A percentile compares a stretch with the other conserved stretches of the same genome.
Evolutionary conservation across 257 asterid species (phyloP).

Genomic region (Lithospermum erythrorhizon): DNA sequence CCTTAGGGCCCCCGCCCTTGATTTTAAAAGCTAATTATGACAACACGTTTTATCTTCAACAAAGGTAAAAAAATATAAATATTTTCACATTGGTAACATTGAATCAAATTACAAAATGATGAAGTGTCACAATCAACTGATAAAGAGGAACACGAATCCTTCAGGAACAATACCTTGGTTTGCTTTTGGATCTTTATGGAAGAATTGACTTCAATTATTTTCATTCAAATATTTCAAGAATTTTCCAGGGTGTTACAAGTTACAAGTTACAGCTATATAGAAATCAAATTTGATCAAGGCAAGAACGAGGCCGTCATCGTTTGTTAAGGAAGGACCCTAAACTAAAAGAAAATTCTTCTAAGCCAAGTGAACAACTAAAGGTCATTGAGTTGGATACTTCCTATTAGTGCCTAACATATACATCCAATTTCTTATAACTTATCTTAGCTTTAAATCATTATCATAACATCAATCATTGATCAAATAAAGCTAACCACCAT

Average conservation of each 20-base stretch:
- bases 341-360: neutral
- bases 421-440: neutral
- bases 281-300: neutral
- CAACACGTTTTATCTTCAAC: neutral
- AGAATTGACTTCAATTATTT: neutral
- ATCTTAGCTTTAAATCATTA: neutral
- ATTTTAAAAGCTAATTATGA: too few relatives aligned
- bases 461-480: constrained; percentile 1
- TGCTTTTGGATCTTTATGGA: neutral
- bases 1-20: too few relatives aligned
- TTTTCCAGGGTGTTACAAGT: neutral
- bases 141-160: neutral
- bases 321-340: neutral
- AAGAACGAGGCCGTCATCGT: neutral
- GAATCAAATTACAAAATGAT: too few relatives aligned
- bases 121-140: neutral
- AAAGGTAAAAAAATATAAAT: too few relatives aligned
- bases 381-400: neutral
- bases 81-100: too few relatives aligned
- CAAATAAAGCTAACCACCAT: neutral
- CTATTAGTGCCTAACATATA: neutral
- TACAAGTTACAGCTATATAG: neutral
- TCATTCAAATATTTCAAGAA: neutral
- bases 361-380: neutral
- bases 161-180: neutral